Evolutionary conservation across 2,329 filamentous ascomycete species (phyloP), one percentile per base, ranked within the genome.

Genomic region (Penicillium rolfsii): DNA sequence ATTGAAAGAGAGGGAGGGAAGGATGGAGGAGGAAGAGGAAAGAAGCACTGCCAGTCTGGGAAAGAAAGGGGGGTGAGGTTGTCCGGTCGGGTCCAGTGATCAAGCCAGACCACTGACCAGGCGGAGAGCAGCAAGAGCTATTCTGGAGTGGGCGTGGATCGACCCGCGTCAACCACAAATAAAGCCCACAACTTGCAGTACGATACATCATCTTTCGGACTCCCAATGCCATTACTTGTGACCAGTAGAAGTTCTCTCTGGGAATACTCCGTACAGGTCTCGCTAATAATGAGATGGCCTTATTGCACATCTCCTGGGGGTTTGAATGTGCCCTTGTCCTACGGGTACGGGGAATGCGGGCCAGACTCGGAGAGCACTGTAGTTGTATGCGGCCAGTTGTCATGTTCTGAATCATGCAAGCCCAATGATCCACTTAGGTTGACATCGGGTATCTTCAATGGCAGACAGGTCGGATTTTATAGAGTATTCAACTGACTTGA

Each of bases 31-130:
- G 50, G 43, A 59, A 48, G 57, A 62, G 65, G 67, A 66, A 57
- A 65, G 64, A 61, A 62, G 62, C 53, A 59, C 55, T 66, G 65
- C 61, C 65, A 67, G 66, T 67, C 66, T 66, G 67, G 68, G 66
- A 71, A 71, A 75, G 71, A 71, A 72, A 74, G 70, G 69, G 71
- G 72, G 72, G 67, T 52, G 54, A 61, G 65, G 46, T 38, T 40
- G 58, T 57, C 60, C 50, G 62, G 63, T 56, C 49, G 46, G 57
- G 57, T 59, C 65, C 67, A 67, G 67, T 63, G 67, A 67, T 67
- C 67, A 60, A 62, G 57, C 50, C 30, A 33, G 30, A 33, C 30
- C 30, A 33, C 19, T 22, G 19, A 22, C 19, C 19, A 22, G 19
- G 19, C 19, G 19, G 12, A 57, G 49, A 60, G 55, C 35, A 28